phyloP scores from a whole-genome alignment of 768 basidiomycete species.

The Naganishia antarctica region DNA sequence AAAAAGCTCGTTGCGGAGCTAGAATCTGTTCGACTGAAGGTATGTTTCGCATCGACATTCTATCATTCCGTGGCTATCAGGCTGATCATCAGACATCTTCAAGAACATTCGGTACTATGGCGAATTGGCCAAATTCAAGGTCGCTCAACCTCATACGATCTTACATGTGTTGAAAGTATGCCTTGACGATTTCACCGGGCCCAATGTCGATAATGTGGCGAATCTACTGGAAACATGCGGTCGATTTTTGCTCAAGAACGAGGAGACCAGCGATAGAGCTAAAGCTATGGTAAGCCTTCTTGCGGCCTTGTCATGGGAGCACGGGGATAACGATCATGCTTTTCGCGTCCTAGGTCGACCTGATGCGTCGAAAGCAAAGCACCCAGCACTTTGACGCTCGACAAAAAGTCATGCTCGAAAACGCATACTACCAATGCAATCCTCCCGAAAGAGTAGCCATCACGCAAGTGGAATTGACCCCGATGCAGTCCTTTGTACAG shows the following conservation, averaged over 20 bases:
- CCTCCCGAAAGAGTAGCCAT: conserved; percentile 87
- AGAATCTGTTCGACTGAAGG: conserved; percentile 77
- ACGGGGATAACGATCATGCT: too few species aligned
- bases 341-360: conserved; percentile 65
- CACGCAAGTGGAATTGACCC: conserved; percentile 75
- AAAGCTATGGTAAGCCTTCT: conserved; percentile 66
- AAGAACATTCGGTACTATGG: conserved; percentile 85
- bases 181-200: conserved; percentile 86
- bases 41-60: conserved; percentile 39
- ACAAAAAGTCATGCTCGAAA: conserved; percentile 82
- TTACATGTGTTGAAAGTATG: conserved; percentile 96
- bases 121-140: conserved; percentile 89
- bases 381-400: conserved; percentile 89
- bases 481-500: conserved; percentile 87
- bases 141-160: conserved; percentile 85
- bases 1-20: conserved; percentile 92
- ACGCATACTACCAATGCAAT: conserved; percentile 99
- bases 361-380: conserved; percentile 90
- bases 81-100: neutral
- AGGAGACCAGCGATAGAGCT: conserved; percentile 81
- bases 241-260: conserved; percentile 77
- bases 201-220: conserved; percentile 89
- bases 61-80: neutral
- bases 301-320: too few species aligned
- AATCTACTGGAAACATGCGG: conserved; percentile 90